A percentile compares a stretch with the other conserved stretches of the same genome.
Conservation (phyloP, 2,329 filamentous ascomycete species). For the Mycosphaerella sp. region DNA sequence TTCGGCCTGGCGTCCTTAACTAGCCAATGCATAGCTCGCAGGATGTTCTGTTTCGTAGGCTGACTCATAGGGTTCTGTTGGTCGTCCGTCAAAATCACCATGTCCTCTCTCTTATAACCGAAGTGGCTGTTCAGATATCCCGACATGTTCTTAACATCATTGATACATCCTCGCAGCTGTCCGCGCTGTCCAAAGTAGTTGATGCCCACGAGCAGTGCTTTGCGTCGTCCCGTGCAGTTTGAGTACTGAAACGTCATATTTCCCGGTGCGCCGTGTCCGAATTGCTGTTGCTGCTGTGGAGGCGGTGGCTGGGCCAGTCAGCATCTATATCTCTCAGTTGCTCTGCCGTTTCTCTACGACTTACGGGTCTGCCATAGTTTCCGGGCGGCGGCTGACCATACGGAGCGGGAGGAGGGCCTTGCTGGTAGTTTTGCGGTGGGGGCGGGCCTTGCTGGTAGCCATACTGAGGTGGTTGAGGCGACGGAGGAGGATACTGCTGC, state of each 20-base stretch:
- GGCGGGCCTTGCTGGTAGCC: constrained; percentile 37
- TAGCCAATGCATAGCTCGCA: constrained; percentile 96
- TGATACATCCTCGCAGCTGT: constrained; percentile 88
- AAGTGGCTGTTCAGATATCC: constrained; percentile 82
- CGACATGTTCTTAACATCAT: constrained; percentile 97
- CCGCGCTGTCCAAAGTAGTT: constrained; percentile 94
- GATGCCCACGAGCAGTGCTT: constrained; percentile 87
- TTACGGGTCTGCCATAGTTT: constrained; percentile 18
- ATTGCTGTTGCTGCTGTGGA: constrained; percentile 50
- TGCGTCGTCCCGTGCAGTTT: constrained; percentile 78
- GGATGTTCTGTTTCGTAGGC: constrained; percentile 89
- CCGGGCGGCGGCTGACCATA: constrained; percentile 15
- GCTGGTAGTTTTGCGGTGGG: constrained; percentile 34
- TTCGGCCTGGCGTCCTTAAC: constrained; percentile 89
- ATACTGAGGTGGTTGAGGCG: constrained; percentile 39
- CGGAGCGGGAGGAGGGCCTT: constrained; percentile 29
- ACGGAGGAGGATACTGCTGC: constrained; percentile 32
- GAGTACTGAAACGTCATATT: constrained; percentile 87
- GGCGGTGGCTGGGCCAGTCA: constrained; percentile 28
- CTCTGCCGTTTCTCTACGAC: neutral
- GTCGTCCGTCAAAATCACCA: constrained; percentile 94
- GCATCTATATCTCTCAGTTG: constrained; percentile 10
- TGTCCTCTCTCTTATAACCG: constrained; percentile 89
- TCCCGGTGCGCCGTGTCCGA: constrained; percentile 73
- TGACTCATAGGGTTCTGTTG: constrained; percentile 97